Evolutionary conservation across 108 stramenopile genomes (phyloP).

Genomic region (Cyclotella choctawhatcheeana): DNA sequence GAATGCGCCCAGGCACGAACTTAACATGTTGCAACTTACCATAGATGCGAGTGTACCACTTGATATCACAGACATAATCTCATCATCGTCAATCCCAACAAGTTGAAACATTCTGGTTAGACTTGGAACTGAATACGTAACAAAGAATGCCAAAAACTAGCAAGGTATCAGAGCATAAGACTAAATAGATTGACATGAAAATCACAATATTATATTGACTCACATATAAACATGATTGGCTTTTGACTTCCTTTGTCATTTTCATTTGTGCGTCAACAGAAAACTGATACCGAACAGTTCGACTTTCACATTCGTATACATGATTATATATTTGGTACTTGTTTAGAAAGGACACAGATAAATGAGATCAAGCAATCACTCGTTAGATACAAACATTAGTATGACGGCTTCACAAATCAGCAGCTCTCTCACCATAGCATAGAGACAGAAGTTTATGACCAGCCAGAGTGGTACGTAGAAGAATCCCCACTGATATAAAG

Average conservation of each 20-base stretch:
- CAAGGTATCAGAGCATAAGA: neutral
- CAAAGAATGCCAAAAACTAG: constrained; percentile 14
- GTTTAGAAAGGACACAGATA: too few species aligned
- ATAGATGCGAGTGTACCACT: constrained; percentile 10
- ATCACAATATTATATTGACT: too few species aligned
- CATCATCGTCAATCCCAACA: neutral
- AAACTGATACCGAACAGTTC: neutral
- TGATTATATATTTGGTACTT: constrained; percentile 3
- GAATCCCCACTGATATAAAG: constrained; percentile 29
- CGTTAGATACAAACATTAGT: too few species aligned
- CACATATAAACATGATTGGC: constrained; percentile 17
- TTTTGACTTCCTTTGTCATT: constrained; percentile 14
- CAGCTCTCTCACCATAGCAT: too few species aligned
- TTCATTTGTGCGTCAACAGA: neutral
- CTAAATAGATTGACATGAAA: neutral
- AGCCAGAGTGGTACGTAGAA: constrained; percentile 30
- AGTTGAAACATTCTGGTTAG: constrained; percentile 22
- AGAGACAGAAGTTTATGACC: constrained; percentile 10
- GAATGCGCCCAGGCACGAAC: neutral
- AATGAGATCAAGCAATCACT: too few species aligned
- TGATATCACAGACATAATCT: constrained; percentile 17
- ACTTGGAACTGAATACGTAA: constrained; percentile 27
- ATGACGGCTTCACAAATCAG: too few species aligned
- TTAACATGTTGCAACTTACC: neutral
- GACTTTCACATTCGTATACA: constrained; percentile 7